phyloP scores from a whole-genome alignment of 139 green algal species.

The Volvox africanus region DNA sequence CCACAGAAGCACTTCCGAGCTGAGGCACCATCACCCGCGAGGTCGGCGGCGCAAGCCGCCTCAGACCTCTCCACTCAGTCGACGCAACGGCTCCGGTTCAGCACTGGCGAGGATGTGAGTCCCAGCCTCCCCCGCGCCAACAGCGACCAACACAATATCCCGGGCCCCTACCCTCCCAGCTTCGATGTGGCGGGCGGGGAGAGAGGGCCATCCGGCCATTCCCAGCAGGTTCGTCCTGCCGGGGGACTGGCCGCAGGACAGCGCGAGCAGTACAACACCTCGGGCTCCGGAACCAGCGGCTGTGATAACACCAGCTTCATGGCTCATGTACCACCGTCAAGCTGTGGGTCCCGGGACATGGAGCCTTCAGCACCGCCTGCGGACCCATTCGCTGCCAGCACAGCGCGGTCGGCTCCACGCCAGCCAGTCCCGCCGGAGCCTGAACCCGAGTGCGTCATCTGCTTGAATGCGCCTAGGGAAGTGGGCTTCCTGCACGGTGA shows the following conservation, averaged over 20 bases:
- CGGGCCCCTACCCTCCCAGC: background rate
- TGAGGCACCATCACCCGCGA: background rate
- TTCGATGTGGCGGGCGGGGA: background rate
- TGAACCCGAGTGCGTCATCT: constrained; percentile 58
- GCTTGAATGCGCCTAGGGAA: constrained; percentile 38
- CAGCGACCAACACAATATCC: constrained; percentile 10
- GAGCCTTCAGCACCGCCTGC: background rate
- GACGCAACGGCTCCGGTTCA: background rate
- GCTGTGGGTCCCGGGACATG: background rate
- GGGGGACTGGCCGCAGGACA: background rate
- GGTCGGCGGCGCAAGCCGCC: background rate
- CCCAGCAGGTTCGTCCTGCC: background rate
- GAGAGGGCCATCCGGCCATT: background rate
- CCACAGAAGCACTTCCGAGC: background rate
- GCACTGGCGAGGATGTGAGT: background rate
- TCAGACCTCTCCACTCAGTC: background rate
- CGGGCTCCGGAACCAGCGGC: background rate
- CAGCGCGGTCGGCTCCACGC: background rate
- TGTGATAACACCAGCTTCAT: background rate
- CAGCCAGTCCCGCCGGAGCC: background rate
- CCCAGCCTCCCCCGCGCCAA: constrained; percentile 12
- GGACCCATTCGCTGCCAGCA: background rate
- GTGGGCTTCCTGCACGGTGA: constrained; percentile 59
- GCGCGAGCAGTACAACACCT: background rate
- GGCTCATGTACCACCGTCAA: background rate